Base-by-base conservation (phyloP, 257 asterid species). In the Thymus mandschuricus region DNA sequence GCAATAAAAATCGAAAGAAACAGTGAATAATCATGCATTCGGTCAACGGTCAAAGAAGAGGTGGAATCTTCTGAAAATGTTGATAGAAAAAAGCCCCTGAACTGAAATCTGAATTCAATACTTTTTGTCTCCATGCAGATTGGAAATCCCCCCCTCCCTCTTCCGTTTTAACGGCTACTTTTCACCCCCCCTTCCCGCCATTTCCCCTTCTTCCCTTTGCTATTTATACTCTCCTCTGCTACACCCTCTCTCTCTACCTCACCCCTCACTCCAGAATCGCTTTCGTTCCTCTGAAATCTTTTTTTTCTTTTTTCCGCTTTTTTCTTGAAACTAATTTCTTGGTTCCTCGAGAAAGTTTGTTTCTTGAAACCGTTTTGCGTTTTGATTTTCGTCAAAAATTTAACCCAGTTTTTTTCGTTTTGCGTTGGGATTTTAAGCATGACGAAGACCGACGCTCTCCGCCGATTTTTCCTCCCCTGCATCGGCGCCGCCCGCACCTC, bases 391-490 rank as follows among this genome's bases (percentile, higher is more conserved):
- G 27, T 48, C 63, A 50, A 48, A 44, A 71, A 71, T 49, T 3
- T 46, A 46, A 6, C 40, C 13, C 56, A 21, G 38, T 54, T 5
- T 21, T 60, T 64, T 7, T 52, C 9, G 15, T 60, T 34, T 21
- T 21, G 21, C 21, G 21, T 21, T 21, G 21, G 65, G 46, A 4
- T 2, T 38, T 15, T 13, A 76, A 72, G 52, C n/a, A 86, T 91
- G 96, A 77, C 96, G 6, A 91, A 86, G 75, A 72, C 81, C 83
- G 81, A 88, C 75, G 85, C 88, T 49, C 87, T 94, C 85, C 88
- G 96, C 70, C 96, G 99, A 2, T 85, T 91, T 73, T 79, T 93
- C 73, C 86, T 94, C 73, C 92, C 96, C 52, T 91, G 97, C 71
- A 69, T 86, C 89, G 78, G 79, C 79, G 83, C 83, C 27, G 60